Conservation (phyloP, 1,139 yeast genomes). For the Saccharomycopsis hybrid region DNA sequence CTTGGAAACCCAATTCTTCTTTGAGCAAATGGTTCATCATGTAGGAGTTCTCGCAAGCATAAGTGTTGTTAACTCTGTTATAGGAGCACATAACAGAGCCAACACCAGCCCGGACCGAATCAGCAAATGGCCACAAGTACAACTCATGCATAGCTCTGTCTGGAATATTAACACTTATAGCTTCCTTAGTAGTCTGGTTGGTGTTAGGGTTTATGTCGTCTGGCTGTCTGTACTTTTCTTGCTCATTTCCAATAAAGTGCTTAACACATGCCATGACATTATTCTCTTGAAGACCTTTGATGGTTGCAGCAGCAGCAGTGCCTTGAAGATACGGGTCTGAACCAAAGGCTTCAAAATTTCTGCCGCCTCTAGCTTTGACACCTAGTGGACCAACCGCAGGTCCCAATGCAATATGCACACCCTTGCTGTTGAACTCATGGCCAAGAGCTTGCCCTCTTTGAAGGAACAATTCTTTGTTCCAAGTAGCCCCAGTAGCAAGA, state of each 20-base stretch:
- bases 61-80: slow-evolving; percentile 50
- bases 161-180: slow-evolving; percentile 45
- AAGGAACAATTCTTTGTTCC: slow-evolving; percentile 46
- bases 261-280: slow-evolving; percentile 48
- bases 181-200: slow-evolving; percentile 40
- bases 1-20: slow-evolving; percentile 37
- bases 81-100: slow-evolving; percentile 62
- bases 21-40: slow-evolving; percentile 1
- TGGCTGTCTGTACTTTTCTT: slow-evolving; percentile 51
- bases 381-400: slow-evolving; percentile 65
- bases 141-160: slow-evolving; percentile 60
- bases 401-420: slow-evolving; percentile 53
- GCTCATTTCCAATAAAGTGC: slow-evolving; percentile 56
- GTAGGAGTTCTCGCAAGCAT: slow-evolving; percentile 52
- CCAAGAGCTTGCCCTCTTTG: slow-evolving; percentile 54
- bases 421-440: slow-evolving; percentile 48
- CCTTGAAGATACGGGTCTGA: slow-evolving; percentile 61
- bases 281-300: slow-evolving; percentile 53
- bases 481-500: slow-evolving; percentile 51
- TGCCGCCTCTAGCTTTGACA: slow-evolving; percentile 53
- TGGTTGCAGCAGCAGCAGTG: slow-evolving; percentile 44
- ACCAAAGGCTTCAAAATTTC: slow-evolving; percentile 64
- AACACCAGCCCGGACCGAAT: slow-evolving; percentile 52
- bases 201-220: slow-evolving; percentile 5
- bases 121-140: slow-evolving; percentile 64